These are phyloP conservation scores for Suillus paluster DNA, from an alignment of 768 basidiomycete genomes.

Conservation along the genomic window DNA sequence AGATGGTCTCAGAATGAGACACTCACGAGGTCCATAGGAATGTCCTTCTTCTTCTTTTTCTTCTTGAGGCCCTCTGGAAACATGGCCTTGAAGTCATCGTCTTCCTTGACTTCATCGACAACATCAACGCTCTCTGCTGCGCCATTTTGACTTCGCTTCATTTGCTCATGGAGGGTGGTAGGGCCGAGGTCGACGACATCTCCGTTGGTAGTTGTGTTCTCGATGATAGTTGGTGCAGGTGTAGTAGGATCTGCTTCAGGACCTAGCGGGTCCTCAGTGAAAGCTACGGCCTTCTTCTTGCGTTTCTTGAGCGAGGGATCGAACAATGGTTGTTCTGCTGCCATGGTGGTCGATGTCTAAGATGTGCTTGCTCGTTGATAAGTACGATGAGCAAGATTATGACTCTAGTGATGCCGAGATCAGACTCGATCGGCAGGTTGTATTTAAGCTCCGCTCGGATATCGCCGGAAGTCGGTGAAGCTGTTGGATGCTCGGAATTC, in stretches of 20 bases:
- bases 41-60: conserved; percentile 94
- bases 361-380: conserved; percentile 17
- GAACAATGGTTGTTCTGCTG: conserved; percentile 77
- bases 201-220: conserved; percentile 68
- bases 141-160: conserved; percentile 53
- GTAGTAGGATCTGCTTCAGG: conserved; percentile 83
- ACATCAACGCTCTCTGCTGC: conserved; percentile 37
- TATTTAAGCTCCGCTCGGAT: conserved; percentile 30
- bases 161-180: conserved; percentile 74
- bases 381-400: conserved; percentile 16
- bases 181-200: conserved; percentile 80
- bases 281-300: conserved; percentile 87
- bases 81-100: conserved; percentile 81
- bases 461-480: conserved; percentile 43
- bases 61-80: conserved; percentile 85
- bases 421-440: conserved; percentile 28
- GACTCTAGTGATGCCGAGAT: conserved; percentile 28
- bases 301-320: conserved; percentile 85
- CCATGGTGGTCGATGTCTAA: conserved; percentile 38
- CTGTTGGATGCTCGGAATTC: conserved; percentile 18
- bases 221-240: conserved; percentile 76
- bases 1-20: not conserved
- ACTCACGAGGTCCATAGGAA: conserved; percentile 80
- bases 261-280: conserved; percentile 82
- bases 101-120: conserved; percentile 55